phyloP scores from a whole-genome alignment of 805 yeast species.

The Yarrowia divulgata region DNA sequence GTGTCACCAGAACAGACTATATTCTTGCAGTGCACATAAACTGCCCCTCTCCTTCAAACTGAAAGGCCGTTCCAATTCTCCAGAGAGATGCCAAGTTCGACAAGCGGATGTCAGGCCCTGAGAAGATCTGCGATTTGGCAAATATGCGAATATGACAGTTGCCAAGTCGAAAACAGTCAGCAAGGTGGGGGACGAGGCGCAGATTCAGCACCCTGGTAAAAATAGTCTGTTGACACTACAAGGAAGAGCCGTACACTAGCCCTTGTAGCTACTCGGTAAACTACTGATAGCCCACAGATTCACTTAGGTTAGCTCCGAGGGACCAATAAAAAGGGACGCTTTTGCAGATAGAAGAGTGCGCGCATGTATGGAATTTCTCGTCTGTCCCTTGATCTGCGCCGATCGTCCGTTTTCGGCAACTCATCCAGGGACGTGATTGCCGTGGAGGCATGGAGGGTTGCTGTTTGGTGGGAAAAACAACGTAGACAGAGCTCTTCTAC shows the following conservation, averaged over 20 bases:
- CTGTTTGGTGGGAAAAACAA: no score
- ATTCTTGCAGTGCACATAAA: no score
- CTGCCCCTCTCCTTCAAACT: neutral
- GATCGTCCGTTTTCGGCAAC: neutral
- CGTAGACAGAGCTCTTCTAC: no score
- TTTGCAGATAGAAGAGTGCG: slow-evolving; percentile 12
- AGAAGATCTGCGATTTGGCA: neutral
- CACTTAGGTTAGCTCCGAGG: slow-evolving; percentile 1
- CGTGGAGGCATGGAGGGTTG: no score
- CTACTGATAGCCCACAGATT: no score
- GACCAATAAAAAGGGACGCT: slow-evolving; percentile 1
- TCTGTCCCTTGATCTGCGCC: slow-evolving; percentile 24
- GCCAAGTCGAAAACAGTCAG: no score
- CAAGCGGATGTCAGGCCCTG: slow-evolving; percentile 12
- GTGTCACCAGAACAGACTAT: no score
- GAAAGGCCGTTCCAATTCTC: neutral
- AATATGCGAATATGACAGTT: neutral
- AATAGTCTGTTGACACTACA: no score
- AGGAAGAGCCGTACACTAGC: neutral
- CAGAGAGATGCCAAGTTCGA: slow-evolving; percentile 10
- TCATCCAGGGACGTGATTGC: no score
- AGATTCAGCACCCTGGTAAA: no score
- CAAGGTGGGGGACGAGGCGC: no score
- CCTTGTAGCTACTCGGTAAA: no score
- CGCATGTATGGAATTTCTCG: slow-evolving; percentile 19